Percentiles rank a stretch among this genome's conserved stretches.
Evolutionary conservation across 2,329 filamentous ascomycete genomes (phyloP).

Genomic region (Pseudogymnoascus destructans): DNA sequence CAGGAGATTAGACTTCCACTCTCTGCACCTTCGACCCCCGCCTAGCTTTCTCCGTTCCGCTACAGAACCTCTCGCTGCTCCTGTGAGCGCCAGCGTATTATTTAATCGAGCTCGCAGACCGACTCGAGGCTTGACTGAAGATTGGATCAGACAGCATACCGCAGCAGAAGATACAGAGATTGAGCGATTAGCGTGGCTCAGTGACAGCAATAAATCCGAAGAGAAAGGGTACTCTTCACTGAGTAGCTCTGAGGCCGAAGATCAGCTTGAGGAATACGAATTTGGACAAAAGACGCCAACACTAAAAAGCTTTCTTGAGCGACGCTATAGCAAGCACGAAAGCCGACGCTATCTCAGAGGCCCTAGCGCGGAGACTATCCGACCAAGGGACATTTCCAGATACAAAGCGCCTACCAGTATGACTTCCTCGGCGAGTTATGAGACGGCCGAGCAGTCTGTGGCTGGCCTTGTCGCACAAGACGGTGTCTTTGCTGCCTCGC

Average conservation of each 20-base stretch:
- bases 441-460: slow-evolving; percentile 3
- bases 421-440: slow-evolving; percentile 7
- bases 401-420: slow-evolving; percentile 4
- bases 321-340: slow-evolving; percentile 16
- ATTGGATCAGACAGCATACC: slow-evolving; percentile 80
- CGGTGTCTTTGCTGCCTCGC: slow-evolving; percentile 5
- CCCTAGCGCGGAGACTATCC: slow-evolving; percentile 24
- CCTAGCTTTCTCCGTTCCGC: slow-evolving; percentile 32
- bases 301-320: slow-evolving; percentile 21
- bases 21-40: slow-evolving; percentile 31
- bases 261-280: slow-evolving; percentile 35
- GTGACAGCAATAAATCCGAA: slow-evolving; percentile 43
- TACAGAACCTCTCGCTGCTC: slow-evolving; percentile 28
- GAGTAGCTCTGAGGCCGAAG: slow-evolving; percentile 48
- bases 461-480: not conserved
- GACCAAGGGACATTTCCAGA: slow-evolving; percentile 17
- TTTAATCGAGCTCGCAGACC: slow-evolving; percentile 49
- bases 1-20: slow-evolving; percentile 45
- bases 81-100: slow-evolving; percentile 41
- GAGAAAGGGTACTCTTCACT: slow-evolving; percentile 63
- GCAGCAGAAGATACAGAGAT: slow-evolving; percentile 49
- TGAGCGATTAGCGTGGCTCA: slow-evolving; percentile 71
- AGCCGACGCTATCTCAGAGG: slow-evolving; percentile 22
- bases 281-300: slow-evolving; percentile 26
- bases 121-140: slow-evolving; percentile 56